Conservation (phyloP, 495 filamentous ascomycete genomes). For the Cenococcum geophilum region DNA sequence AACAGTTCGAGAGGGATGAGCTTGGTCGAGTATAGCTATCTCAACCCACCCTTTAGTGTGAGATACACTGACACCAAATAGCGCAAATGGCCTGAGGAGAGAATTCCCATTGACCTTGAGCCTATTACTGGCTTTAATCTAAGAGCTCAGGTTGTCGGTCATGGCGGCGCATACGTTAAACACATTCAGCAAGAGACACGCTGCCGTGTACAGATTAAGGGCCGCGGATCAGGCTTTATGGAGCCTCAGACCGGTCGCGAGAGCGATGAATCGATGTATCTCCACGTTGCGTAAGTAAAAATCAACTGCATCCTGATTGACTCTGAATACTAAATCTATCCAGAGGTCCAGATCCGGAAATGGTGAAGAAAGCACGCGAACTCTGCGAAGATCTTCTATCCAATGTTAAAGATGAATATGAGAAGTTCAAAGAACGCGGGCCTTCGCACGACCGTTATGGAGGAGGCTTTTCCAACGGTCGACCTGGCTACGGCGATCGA, state of each 20-base stretch:
- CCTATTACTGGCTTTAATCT: slow-evolving; percentile 94
- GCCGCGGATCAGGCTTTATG: slow-evolving; percentile 90
- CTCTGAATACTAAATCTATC: slow-evolving; percentile 27
- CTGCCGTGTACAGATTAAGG: slow-evolving; percentile 96
- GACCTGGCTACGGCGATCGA: slow-evolving; percentile 23
- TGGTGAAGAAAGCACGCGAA: slow-evolving; percentile 80
- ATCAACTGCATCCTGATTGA: no score
- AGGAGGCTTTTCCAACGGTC: slow-evolving; percentile 32
- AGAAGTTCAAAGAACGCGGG: slow-evolving; percentile 80
- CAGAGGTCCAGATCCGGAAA: slow-evolving; percentile 78
- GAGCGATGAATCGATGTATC: slow-evolving; percentile 90
- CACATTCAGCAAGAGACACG: slow-evolving; percentile 92
- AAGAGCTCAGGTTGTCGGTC: slow-evolving; percentile 89
- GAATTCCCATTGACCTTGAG: slow-evolving; percentile 83
- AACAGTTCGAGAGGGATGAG: slow-evolving; percentile 89
- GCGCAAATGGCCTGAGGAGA: slow-evolving; percentile 99
- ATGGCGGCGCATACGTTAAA: slow-evolving; percentile 90
- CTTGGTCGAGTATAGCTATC: slow-evolving; percentile 66
- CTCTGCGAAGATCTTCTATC: slow-evolving; percentile 79
- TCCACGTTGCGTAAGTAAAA: slow-evolving; percentile 79
- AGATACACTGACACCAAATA: slow-evolving; percentile 42
- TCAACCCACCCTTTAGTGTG: neutral
- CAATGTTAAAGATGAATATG: slow-evolving; percentile 80
- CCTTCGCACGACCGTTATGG: slow-evolving; percentile 46
- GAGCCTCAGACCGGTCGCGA: slow-evolving; percentile 76